Conservation (phyloP, 768 basidiomycete genomes). For the Paxillus rubicundulus region DNA sequence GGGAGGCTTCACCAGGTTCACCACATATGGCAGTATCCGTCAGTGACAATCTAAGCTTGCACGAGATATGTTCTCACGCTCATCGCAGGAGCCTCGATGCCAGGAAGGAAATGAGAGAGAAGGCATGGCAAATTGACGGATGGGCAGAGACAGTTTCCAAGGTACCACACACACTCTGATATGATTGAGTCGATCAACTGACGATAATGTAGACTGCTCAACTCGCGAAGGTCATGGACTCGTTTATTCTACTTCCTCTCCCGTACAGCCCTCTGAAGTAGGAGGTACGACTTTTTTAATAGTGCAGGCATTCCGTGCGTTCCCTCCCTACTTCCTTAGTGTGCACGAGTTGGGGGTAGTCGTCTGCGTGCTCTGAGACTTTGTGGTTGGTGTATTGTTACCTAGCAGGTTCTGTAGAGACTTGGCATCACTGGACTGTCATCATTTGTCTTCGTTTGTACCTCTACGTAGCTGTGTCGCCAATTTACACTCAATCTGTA, state of each 20-base stretch:
- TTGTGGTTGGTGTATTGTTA: neutral
- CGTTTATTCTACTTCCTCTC: slow-evolving; percentile 76
- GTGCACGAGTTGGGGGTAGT: neutral
- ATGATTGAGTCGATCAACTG: neutral
- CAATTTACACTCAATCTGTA: neutral
- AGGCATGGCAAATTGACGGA: slow-evolving; percentile 91
- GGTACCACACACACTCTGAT: slow-evolving; percentile 41
- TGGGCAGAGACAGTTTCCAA: slow-evolving; percentile 95
- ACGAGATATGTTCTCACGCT: slow-evolving; percentile 8
- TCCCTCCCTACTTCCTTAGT: neutral
- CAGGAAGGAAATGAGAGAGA: slow-evolving; percentile 81
- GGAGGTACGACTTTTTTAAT: slow-evolving; percentile 3
- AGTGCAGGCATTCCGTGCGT: no score
- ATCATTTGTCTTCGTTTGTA: neutral
- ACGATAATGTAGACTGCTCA: slow-evolving; percentile 70
- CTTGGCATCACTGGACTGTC: neutral
- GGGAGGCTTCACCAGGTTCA: slow-evolving; percentile 86
- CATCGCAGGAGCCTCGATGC: slow-evolving; percentile 62
- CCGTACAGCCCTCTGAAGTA: slow-evolving; percentile 85
- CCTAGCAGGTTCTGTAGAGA: neutral
- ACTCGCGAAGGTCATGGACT: slow-evolving; percentile 82
- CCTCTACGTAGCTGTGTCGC: neutral
- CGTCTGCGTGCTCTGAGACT: neutral
- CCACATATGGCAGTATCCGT: slow-evolving; percentile 98
- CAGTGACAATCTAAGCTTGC: slow-evolving; percentile 30